Conservation (phyloP, 805 yeast species). For the Scheffersomyces spartinae region DNA sequence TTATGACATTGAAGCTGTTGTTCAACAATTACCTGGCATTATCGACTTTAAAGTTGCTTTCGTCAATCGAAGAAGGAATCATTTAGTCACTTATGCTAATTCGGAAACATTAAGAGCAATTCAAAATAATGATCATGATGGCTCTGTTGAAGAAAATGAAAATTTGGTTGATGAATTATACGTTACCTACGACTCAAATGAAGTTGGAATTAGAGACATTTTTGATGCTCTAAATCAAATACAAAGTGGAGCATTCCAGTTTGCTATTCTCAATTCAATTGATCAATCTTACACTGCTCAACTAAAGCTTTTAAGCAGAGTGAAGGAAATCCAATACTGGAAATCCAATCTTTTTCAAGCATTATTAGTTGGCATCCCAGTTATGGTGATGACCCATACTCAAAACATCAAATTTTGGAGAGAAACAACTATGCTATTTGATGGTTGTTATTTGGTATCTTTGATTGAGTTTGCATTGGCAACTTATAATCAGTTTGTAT, state of each 20-base stretch:
- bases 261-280: constrained; percentile 31
- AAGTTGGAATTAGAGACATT: constrained; percentile 54
- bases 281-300: constrained; percentile 54
- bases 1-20: constrained; percentile 29
- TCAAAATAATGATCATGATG: constrained; percentile 5
- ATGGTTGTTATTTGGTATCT: constrained; percentile 59
- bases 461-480: constrained; percentile 48
- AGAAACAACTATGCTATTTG: constrained; percentile 23
- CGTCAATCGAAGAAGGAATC: constrained; percentile 2
- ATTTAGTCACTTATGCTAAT: not conserved
- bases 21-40: constrained; percentile 21
- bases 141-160: constrained; percentile 6
- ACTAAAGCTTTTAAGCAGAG: constrained; percentile 52
- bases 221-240: constrained; percentile 35
- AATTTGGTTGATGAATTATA: constrained; percentile 20
- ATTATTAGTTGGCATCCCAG: constrained; percentile 50
- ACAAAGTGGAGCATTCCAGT: constrained; percentile 42
- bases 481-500: constrained; percentile 46
- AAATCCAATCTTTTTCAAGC: constrained; percentile 40
- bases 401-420: constrained; percentile 23
- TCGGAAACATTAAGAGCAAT: constrained; percentile 1
- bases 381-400: constrained; percentile 39
- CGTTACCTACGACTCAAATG: constrained; percentile 37
- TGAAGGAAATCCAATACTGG: constrained; percentile 70
- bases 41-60: constrained; percentile 13